Conservation (phyloP, 2,329 filamentous ascomycete genomes). For the Didymella segeticola region DNA sequence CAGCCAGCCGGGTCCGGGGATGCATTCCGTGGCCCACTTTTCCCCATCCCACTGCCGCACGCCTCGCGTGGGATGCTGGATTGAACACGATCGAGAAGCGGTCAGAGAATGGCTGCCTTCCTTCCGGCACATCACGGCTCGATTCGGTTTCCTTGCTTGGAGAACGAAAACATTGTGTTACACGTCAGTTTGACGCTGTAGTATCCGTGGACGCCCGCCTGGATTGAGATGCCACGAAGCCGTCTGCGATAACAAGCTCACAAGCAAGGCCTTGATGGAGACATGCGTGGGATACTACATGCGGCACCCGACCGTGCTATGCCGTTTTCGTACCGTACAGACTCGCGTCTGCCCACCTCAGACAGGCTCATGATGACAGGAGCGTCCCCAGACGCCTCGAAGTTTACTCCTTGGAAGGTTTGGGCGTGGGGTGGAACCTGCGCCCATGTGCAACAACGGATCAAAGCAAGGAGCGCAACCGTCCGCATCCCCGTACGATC, state of each 20-base stretch:
- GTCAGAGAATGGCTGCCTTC: conserved; percentile 31
- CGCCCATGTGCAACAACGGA: conserved; percentile 37
- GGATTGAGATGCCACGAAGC: conserved; percentile 24
- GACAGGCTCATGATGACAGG: conserved; percentile 21
- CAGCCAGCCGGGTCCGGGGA: conserved; percentile 32
- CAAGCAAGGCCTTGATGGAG: conserved; percentile 14
- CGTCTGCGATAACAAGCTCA: conserved; percentile 17
- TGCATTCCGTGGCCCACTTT: conserved; percentile 33
- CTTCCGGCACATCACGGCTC: conserved; percentile 10
- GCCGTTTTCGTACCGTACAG: conserved; percentile 19
- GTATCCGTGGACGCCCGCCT: conserved; percentile 12
- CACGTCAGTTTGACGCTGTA: conserved; percentile 15
- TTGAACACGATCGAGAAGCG: conserved; percentile 25
- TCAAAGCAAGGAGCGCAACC: conserved; percentile 41
- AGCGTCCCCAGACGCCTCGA: conserved; percentile 28
- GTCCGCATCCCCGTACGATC: conserved; percentile 38
- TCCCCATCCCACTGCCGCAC: conserved; percentile 28
- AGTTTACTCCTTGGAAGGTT: conserved; percentile 25
- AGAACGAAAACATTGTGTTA: conserved; percentile 17
- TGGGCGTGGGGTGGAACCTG: conserved; percentile 43
- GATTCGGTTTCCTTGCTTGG: conserved; percentile 20
- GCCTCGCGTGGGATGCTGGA: conserved; percentile 35
- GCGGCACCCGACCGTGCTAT: conserved; percentile 9
- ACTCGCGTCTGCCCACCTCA: conserved; percentile 14
- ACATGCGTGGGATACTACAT: conserved; percentile 19